Conservation (phyloP, 1,139 yeast genomes). For the Zygoascus meyerae region DNA sequence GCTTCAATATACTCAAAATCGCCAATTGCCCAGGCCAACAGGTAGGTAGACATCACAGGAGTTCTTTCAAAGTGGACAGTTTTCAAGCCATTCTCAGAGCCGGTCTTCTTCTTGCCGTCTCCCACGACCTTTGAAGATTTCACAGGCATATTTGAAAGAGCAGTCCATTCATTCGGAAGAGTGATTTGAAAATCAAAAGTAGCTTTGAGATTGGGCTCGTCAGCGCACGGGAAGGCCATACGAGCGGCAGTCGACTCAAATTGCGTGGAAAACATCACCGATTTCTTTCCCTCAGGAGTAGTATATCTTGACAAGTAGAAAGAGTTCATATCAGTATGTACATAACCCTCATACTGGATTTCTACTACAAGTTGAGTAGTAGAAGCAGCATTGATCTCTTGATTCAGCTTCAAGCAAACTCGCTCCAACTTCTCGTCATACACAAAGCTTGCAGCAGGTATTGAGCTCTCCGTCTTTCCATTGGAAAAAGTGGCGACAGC, state of each 20-base stretch:
- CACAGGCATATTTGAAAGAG: constrained; percentile 70
- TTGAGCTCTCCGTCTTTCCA: constrained; percentile 18
- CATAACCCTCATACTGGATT: constrained; percentile 59
- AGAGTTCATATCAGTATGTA: constrained; percentile 75
- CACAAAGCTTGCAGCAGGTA: constrained; percentile 13
- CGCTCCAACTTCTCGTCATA: constrained; percentile 16
- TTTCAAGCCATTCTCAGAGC: constrained; percentile 5
- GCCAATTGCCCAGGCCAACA: constrained; percentile 78
- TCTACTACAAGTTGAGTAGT: constrained; percentile 34
- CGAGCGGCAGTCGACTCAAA: constrained; percentile 85
- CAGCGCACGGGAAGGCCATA: constrained; percentile 78
- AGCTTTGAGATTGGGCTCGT: constrained; percentile 74
- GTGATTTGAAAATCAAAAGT: constrained; percentile 59
- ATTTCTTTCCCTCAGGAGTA: constrained; percentile 52
- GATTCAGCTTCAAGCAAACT: constrained; percentile 34
- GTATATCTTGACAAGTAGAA: constrained; percentile 74
- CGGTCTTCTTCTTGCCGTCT: constrained; percentile 45
- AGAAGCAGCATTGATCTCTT: constrained; percentile 22
- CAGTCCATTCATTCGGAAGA: constrained; percentile 53
- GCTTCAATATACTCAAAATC: constrained; percentile 67
- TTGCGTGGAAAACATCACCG: constrained; percentile 71
- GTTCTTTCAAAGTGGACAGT: constrained; percentile 48
- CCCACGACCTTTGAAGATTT: constrained; percentile 40
- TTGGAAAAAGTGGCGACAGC: constrained; percentile 15
- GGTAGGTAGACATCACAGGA: constrained; percentile 75